Conservation (phyloP, 441 rosid genomes). For the Pelargonium fulgidum region DNA sequence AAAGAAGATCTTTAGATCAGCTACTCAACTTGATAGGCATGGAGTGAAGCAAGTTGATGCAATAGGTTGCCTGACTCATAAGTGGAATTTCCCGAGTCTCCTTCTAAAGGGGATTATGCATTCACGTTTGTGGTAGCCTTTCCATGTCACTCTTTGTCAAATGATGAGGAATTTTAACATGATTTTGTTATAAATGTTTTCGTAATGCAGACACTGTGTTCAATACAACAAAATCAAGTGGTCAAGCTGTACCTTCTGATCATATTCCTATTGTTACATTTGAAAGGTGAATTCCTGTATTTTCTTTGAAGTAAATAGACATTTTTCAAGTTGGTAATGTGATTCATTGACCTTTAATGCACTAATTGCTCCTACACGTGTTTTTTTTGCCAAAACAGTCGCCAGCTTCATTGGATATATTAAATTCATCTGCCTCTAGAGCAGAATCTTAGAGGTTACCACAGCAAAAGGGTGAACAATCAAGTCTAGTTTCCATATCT, state of each 20-base stretch:
- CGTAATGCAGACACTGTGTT: slow-evolving; percentile 27
- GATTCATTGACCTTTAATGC: not conserved
- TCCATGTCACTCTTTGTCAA: not conserved
- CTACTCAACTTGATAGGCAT: not conserved
- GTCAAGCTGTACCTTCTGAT: slow-evolving; percentile 24
- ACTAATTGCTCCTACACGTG: not conserved
- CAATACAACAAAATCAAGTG: slow-evolving; percentile 27
- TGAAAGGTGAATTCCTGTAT: not conserved
- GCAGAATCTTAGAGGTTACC: slow-evolving; percentile 8
- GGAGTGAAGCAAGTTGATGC: not conserved
- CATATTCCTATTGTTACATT: slow-evolving; percentile 19
- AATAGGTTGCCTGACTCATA: not conserved
- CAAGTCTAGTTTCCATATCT: not conserved
- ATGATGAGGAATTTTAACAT: not conserved
- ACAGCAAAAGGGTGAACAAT: not conserved
- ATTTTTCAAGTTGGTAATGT: slow-evolving; percentile 3
- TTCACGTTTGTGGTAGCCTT: not conserved
- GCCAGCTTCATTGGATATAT: not conserved
- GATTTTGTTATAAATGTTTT: not conserved
- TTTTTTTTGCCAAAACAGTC: not conserved
- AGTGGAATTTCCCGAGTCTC: not conserved
- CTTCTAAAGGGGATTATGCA: not conserved
- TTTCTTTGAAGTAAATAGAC: not conserved
- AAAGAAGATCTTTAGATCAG: not conserved
- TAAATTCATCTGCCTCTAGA: not conserved